phyloP scores from a whole-genome alignment of 2,329 filamentous ascomycete genomes.

The Geosmithia flava region DNA sequence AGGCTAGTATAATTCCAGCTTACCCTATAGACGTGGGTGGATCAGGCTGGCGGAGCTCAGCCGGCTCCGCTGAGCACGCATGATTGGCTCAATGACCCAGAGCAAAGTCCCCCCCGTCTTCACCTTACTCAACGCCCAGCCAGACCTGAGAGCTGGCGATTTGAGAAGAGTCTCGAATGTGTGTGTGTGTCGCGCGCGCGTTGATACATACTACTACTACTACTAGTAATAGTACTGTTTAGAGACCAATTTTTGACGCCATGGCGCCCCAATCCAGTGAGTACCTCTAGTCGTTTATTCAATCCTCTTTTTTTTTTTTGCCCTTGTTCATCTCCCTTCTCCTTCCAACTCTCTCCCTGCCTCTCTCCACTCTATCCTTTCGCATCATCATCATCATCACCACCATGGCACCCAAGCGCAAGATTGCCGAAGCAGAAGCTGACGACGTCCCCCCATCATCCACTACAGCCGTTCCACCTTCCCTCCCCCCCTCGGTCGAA shows the following conservation, averaged over 20 bases:
- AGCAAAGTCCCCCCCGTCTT: too few species aligned
- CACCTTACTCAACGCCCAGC: too few species aligned
- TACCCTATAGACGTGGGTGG: too few species aligned
- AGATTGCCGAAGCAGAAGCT: conserved; percentile 22
- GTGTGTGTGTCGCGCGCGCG: too few species aligned
- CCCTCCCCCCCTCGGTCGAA: conserved; percentile 79
- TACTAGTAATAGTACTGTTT: background rate
- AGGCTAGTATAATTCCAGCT: too few species aligned
- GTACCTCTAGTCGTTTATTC: conserved; percentile 2
- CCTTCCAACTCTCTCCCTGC: background rate
- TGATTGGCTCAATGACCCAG: too few species aligned
- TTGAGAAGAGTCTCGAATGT: background rate
- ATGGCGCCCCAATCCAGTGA: conserved; percentile 17
- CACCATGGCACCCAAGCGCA: conserved; percentile 22
- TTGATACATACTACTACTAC: too few species aligned
- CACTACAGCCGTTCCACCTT: conserved; percentile 36
- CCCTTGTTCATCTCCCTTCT: background rate
- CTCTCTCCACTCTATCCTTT: background rate
- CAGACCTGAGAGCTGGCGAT: background rate
- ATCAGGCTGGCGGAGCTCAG: too few species aligned
- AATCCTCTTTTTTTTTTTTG: background rate
- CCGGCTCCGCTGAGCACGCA: too few species aligned
- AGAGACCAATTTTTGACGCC: background rate
- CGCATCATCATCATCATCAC: background rate
- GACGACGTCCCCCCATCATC: conserved; percentile 12